A percentile compares a stretch with the other conserved stretches of the same genome.
phyloP scores from a whole-genome alignment of 164 flowering plant species.

The Vitis rupestris region DNA sequence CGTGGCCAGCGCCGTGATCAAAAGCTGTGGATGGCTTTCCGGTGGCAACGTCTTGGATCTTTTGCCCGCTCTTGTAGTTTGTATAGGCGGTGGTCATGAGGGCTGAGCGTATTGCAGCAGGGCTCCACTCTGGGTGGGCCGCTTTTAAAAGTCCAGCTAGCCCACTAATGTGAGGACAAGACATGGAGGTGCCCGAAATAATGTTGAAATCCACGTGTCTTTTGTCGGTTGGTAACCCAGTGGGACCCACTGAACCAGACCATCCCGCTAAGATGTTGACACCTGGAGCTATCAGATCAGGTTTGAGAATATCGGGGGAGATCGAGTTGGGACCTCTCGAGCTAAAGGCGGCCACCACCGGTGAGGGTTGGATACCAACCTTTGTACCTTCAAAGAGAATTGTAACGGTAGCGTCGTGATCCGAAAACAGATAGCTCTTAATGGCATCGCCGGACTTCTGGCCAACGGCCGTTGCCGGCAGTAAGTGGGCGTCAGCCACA shows the following conservation, averaged over 20 bases:
- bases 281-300: constrained; percentile 70
- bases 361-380: constrained; percentile 58
- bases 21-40: constrained; percentile 58
- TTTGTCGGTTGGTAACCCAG: constrained; percentile 40
- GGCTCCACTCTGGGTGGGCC: constrained; percentile 74
- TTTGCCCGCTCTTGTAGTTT: constrained; percentile 39
- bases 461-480: constrained; percentile 60
- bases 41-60: constrained; percentile 43
- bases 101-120: constrained; percentile 64
- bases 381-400: constrained; percentile 55
- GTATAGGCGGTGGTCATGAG: constrained; percentile 70
- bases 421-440: constrained; percentile 36
- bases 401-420: constrained; percentile 42
- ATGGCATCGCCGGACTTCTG: constrained; percentile 39
- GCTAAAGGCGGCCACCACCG: constrained; percentile 76
- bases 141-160: constrained; percentile 56
- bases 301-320: constrained; percentile 56
- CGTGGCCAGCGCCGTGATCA: constrained; percentile 72
- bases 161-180: constrained; percentile 79
- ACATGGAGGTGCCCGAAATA: constrained; percentile 78
- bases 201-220: constrained; percentile 66
- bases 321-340: constrained; percentile 65
- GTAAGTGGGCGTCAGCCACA: constrained; percentile 64
- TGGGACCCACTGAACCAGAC: constrained; percentile 53
- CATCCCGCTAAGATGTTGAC: constrained; percentile 71